Conservation (phyloP, 257 asterid genomes). For the Solanum commersonii region DNA sequence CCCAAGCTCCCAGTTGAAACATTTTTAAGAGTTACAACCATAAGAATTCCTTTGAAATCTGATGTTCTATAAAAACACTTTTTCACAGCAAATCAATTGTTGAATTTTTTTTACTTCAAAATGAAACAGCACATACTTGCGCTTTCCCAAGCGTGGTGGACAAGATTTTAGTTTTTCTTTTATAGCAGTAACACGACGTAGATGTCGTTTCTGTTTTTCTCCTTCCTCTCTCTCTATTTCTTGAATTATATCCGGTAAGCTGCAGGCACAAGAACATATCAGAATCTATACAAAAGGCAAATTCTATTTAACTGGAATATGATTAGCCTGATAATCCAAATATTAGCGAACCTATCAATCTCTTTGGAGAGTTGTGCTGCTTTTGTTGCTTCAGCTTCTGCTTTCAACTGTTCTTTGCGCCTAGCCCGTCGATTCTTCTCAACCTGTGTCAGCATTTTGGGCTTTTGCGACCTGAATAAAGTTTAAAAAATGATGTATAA, state of each 20-base stretch:
- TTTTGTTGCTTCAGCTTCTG: conserved; percentile 51
- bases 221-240: conserved; percentile 75
- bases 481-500: background rate
- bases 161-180: conserved; percentile 58
- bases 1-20: background rate
- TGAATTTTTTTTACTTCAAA: background rate
- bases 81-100: background rate
- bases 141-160: conserved; percentile 86
- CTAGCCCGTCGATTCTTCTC: conserved; percentile 67
- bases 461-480: conserved; percentile 38
- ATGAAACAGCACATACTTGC: conserved; percentile 45
- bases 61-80: background rate
- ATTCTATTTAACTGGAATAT: background rate
- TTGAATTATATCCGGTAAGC: conserved; percentile 58
- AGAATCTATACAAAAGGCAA: background rate
- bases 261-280: conserved; percentile 8
- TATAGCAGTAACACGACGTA: conserved; percentile 62
- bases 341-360: conserved; percentile 46
- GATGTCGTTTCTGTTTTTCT: conserved; percentile 55
- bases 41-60: background rate
- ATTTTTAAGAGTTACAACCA: background rate
- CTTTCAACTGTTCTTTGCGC: conserved; percentile 53
- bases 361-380: conserved; percentile 44
- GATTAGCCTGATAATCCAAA: background rate
- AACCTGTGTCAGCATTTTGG: conserved; percentile 62